Base-by-base conservation (phyloP, 306 rosid species). In the Echinosophora koreensis region DNA sequence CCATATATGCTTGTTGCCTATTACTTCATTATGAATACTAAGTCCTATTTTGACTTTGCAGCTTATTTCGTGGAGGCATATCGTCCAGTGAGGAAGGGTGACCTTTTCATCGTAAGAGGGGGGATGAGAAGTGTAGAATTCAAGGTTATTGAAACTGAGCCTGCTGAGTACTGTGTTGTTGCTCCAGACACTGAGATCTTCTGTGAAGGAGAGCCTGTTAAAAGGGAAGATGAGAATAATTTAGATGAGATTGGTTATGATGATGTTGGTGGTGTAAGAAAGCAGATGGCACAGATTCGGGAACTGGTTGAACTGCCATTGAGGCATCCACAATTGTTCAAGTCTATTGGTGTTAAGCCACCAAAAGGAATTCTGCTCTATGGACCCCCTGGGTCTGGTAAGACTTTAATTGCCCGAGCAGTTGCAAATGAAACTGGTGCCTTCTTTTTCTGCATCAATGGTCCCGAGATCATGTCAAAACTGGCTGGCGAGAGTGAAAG, bases 341-440 rank as follows among this genome's bases (percentile, higher is more conserved):
- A 95, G 58, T 90, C 93, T 0, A 92, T 95, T 74, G 98, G 98
- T 83, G 98, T 95, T 51, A 95, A 95, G 85, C 98, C 98, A 12
- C 98, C 97, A 1, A 95, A 95, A 80, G 97, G 98, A 52, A 95
- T 95, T 77, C 82, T 95, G 34, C 79, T 95, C 16, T 92, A 89
- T 83, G 97, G 97, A 50, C 98, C 97, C n/a, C 96, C 97, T 71
- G 98, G 98, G 18, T 90, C 98, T 30, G 96, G 98, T 5, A 95
- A 95, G 84, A 95, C 97, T 74, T 80, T 90, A 64, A 92, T 95
- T 79, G 98, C 98, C 54, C 77, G 97, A 30, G 98, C 97, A 73
- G 97, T 95, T 51, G 98, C 98, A 27, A 92, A 95, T 86, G 98
- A 95, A 87, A 95, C 97, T 14, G 98, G 98, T 58, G 98, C 98